phyloP scores from a whole-genome alignment of 257 asterid genomes.

The Craterostigma plantagineum region DNA sequence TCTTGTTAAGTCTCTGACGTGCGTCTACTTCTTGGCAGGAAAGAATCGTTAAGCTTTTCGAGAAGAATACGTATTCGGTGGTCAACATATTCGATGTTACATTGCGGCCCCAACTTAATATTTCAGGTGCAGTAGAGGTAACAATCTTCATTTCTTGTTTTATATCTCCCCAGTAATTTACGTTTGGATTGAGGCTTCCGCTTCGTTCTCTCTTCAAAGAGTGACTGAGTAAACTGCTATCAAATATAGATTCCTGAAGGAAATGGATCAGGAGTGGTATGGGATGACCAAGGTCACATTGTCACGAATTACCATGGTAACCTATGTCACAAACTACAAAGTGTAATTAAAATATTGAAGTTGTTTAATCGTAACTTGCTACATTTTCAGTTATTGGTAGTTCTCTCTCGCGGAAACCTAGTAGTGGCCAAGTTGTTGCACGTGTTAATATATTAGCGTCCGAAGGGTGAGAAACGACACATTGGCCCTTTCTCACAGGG shows the following conservation, averaged over 20 bases:
- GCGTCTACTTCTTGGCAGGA: constrained; percentile 43
- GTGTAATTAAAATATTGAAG: constrained; percentile 1
- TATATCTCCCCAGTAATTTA: neutral
- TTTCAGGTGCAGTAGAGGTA: constrained; percentile 88
- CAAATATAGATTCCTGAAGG: constrained; percentile 85
- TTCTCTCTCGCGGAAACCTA: constrained; percentile 84
- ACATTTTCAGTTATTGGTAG: constrained; percentile 64
- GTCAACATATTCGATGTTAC: constrained; percentile 95
- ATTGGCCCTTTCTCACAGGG: too few species aligned
- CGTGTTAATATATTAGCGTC: constrained; percentile 80
- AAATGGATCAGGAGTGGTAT: constrained; percentile 91
- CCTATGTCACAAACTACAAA: neutral
- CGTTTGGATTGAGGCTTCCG: neutral
- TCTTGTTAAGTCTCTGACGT: constrained; percentile 14
- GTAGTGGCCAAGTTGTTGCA: constrained; percentile 77
- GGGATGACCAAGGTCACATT: constrained; percentile 92
- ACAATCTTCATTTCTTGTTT: neutral
- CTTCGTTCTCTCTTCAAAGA: neutral
- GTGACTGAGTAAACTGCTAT: constrained; percentile 4
- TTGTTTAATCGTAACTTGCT: neutral
- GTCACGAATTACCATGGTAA: constrained; percentile 94
- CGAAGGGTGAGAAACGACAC: constrained; percentile 48
- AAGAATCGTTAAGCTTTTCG: constrained; percentile 75
- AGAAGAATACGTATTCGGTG: constrained; percentile 80
- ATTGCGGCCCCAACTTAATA: constrained; percentile 71